These are phyloP conservation scores for Triangularia setosa DNA, from an alignment of 2,329 filamentous ascomycete species.

Conservation along the genomic window DNA sequence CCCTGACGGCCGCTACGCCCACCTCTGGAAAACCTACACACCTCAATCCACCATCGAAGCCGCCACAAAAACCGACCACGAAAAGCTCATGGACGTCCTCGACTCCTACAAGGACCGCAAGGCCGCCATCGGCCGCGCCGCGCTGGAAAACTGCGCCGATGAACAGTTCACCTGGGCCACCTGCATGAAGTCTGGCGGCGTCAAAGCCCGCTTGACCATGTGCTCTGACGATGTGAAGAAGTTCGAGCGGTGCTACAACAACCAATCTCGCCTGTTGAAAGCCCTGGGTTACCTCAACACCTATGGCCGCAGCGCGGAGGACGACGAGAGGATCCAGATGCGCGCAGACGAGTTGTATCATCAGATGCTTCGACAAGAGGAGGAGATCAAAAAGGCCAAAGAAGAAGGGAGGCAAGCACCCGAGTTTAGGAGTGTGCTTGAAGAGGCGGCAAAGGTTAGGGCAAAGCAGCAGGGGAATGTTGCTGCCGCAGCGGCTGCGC, in stretches of 20 bases:
- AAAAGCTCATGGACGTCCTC: constrained; percentile 75
- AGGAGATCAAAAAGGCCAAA: constrained; percentile 65
- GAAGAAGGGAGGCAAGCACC: constrained; percentile 56
- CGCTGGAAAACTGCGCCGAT: constrained; percentile 87
- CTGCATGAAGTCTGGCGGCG: constrained; percentile 73
- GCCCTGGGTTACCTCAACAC: constrained; percentile 80
- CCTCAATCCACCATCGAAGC: constrained; percentile 67
- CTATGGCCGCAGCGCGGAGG: constrained; percentile 57
- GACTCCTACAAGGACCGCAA: constrained; percentile 82
- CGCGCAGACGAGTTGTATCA: constrained; percentile 90
- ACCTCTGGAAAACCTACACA: constrained; percentile 90
- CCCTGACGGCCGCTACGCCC: constrained; percentile 64
- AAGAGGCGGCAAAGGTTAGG: constrained; percentile 41
- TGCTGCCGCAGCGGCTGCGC: constrained; percentile 17
- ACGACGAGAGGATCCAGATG: constrained; percentile 90
- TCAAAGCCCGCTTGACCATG: constrained; percentile 68
- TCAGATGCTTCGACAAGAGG: constrained; percentile 79
- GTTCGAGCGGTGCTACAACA: constrained; percentile 84
- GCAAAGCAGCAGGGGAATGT: constrained; percentile 11
- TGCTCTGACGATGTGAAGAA: constrained; percentile 72
- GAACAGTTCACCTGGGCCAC: constrained; percentile 79
- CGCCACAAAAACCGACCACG: constrained; percentile 68
- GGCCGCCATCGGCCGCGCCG: constrained; percentile 70
- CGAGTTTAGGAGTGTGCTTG: constrained; percentile 56
- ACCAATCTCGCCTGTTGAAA: constrained; percentile 87